These are phyloP conservation scores for Falciphora oryzae DNA, from an alignment of 2,329 filamentous ascomycete genomes.

Conservation along the genomic window DNA sequence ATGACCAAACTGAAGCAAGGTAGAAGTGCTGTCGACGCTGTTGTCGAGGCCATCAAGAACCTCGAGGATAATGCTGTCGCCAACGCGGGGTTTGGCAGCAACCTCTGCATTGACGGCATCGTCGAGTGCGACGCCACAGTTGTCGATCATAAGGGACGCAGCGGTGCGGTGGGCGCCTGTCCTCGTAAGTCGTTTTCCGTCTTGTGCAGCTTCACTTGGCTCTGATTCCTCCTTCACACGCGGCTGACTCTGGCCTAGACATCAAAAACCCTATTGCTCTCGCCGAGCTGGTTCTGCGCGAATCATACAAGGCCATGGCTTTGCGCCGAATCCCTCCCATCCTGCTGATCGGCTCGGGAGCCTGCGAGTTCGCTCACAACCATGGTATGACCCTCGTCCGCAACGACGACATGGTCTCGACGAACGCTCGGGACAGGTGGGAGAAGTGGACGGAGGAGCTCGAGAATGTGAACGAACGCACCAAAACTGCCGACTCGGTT, in stretches of 20 bases:
- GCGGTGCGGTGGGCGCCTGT: conserved; percentile 88
- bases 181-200: conserved; percentile 51
- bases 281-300: conserved; percentile 76
- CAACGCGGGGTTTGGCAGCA: conserved; percentile 94
- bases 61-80: conserved; percentile 95
- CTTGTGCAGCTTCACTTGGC: not conserved
- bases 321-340: conserved; percentile 89
- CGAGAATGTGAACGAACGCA: conserved; percentile 28
- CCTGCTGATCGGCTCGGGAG: conserved; percentile 79
- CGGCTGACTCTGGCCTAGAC: conserved; percentile 43
- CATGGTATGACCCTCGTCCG: conserved; percentile 68
- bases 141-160: conserved; percentile 84
- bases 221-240: not conserved
- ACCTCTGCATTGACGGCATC: conserved; percentile 80
- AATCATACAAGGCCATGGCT: conserved; percentile 69
- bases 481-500: conserved; percentile 10
- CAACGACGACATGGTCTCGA: conserved; percentile 74
- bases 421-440: conserved; percentile 72
- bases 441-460: conserved; percentile 73
- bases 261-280: conserved; percentile 89
- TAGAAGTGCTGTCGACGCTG: conserved; percentile 76
- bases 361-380: conserved; percentile 77
- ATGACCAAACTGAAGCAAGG: conserved; percentile 81
- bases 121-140: conserved; percentile 95
- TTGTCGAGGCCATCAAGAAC: conserved; percentile 80